Evolutionary conservation across 208 protist species (phyloP).

Genomic region (Leishmania tropica): DNA sequence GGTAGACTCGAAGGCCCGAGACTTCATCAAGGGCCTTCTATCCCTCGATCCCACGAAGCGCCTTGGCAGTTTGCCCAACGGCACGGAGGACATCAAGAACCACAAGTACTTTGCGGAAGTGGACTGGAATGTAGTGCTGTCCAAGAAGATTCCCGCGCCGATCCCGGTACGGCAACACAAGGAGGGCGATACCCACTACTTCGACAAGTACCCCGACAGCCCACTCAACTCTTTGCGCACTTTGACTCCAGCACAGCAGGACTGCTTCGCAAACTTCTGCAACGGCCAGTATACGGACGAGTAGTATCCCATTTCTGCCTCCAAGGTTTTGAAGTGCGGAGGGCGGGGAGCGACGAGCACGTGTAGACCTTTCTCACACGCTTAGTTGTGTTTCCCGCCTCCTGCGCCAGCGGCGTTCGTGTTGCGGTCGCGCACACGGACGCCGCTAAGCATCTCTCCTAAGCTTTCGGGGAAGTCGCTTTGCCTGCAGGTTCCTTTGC

Average conservation of each 20-base stretch:
- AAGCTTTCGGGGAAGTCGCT: not conserved
- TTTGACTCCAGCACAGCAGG: conserved; percentile 80
- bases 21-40: conserved; percentile 87
- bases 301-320: conserved; percentile 19
- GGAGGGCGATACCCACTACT: conserved; percentile 89
- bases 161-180: conserved; percentile 83
- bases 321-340: not conserved
- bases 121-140: conserved; percentile 92
- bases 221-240: conserved; percentile 71
- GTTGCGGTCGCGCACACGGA: no score
- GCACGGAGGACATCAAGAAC: conserved; percentile 94
- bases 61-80: conserved; percentile 89
- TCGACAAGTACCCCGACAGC: conserved; percentile 92
- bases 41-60: conserved; percentile 83
- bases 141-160: conserved; percentile 79
- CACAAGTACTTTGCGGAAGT: conserved; percentile 97
- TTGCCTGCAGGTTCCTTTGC: conserved; percentile 5
- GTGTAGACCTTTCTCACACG: conserved; percentile 1
- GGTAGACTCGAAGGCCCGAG: conserved; percentile 79
- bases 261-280: conserved; percentile 89
- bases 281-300: conserved; percentile 81
- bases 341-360: not conserved
- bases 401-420: not conserved
- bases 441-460: not conserved
- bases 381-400: not conserved